Conservation (phyloP, 176 grass and related monocot species). For the Cenchrus purpureus region DNA sequence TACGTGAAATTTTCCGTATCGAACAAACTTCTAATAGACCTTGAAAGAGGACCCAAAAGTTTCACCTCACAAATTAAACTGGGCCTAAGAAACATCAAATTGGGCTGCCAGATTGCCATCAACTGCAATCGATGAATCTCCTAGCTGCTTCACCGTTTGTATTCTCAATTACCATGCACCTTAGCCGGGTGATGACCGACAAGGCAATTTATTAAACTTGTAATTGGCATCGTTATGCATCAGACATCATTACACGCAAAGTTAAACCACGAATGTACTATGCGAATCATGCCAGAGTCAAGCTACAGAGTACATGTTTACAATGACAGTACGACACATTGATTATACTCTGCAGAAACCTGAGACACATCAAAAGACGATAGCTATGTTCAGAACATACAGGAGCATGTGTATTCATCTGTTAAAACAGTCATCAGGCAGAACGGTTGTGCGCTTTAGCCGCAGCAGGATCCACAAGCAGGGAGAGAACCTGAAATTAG, state of each 20-base stretch:
- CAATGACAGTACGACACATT: conserved; percentile 5
- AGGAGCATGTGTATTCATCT: conserved; percentile 1
- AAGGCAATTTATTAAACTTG: background rate
- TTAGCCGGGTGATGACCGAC: too few species aligned
- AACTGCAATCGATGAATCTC: background rate
- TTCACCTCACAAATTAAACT: too few species aligned
- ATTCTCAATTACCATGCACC: background rate
- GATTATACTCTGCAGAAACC: background rate
- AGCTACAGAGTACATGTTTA: conserved; percentile 23
- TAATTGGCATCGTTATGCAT: background rate
- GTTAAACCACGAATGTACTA: background rate
- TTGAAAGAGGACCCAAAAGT: too few species aligned
- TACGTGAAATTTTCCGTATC: too few species aligned
- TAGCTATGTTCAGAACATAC: background rate
- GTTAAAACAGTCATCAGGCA: conserved; percentile 19
- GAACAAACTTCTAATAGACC: too few species aligned
- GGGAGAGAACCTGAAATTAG: conserved; percentile 85
- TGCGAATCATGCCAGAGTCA: background rate
- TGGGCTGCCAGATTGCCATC: background rate
- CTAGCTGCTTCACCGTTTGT: background rate
- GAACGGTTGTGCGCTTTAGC: conserved; percentile 35
- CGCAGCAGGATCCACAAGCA: conserved; percentile 97
- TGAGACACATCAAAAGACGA: background rate
- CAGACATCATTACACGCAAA: background rate
- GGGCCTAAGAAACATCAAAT: background rate